Evolutionary conservation across 2,329 filamentous ascomycete species (phyloP).

Genomic region (Neurospora crassa): DNA sequence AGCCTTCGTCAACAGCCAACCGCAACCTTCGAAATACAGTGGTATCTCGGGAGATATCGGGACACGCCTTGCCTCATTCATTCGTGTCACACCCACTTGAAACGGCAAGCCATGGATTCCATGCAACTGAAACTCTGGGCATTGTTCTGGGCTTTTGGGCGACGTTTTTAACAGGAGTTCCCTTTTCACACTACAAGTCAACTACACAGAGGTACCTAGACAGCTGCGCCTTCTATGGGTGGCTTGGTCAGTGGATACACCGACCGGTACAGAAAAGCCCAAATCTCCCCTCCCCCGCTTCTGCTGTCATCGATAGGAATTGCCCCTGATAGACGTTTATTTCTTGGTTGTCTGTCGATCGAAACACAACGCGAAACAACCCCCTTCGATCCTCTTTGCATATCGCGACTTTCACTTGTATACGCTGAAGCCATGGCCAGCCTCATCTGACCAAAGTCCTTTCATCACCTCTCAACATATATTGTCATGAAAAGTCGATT

Average conservation of each 20-base stretch:
- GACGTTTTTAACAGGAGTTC: too few species aligned
- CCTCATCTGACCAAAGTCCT: background rate
- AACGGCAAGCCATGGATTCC: constrained; percentile 3
- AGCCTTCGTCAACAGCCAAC: background rate
- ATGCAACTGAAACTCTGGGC: background rate
- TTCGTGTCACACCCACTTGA: constrained; percentile 7
- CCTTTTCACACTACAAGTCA: too few species aligned
- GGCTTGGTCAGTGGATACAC: too few species aligned
- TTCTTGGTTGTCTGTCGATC: background rate
- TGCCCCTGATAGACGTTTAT: background rate
- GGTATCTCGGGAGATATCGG: constrained; percentile 16
- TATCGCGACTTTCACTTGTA: background rate
- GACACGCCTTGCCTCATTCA: background rate
- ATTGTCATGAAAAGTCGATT: background rate
- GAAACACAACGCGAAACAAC: background rate
- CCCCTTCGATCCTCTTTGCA: background rate
- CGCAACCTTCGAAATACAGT: background rate
- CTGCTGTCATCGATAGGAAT: background rate
- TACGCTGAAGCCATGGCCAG: background rate
- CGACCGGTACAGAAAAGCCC: background rate
- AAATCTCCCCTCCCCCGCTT: background rate
- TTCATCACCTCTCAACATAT: background rate
- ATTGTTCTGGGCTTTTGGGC: background rate
- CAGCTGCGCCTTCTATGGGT: too few species aligned
- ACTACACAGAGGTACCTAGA: too few species aligned